Evolutionary conservation across 768 basidiomycete genomes (phyloP), one percentile per base, ranked within the genome.

Genomic region (Leccinum broughii): DNA sequence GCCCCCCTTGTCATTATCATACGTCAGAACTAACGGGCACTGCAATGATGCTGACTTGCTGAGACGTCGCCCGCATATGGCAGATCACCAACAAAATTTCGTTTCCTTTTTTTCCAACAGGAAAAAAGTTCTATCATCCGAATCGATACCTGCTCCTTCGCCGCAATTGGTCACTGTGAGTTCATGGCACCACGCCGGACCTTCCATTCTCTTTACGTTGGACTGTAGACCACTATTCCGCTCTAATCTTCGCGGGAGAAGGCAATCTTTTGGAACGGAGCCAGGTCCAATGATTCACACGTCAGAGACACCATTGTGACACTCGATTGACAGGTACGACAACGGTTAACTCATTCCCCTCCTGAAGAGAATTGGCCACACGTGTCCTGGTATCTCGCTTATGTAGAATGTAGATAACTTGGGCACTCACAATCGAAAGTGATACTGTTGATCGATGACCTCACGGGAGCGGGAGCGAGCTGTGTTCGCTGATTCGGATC

Each of bases 211-310:
- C 14, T 28, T 54, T 54, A 54, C 52, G 52, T 54, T 54, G 34
- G 0, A 37, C 51, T 28, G 22, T 54, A 32, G 20, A 58, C 54
- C 55, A 60, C 41, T 55, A 63, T 17, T 44, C 28, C 26, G 17
- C 22, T n/a, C 26, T 35, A 59, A 72, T 63, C 62, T 61, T 70
- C 68, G 68, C 69, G 69, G 69, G 70, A 70, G 70, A 70, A 72
- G 68, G 35, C 6, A 17, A 53, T 13, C 5, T 26, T 35, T 55
- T 57, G 14, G 35, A 39, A 28, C 14, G 57, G 54, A 34, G 24
- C 51, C 32, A 51, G 57, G 64, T 66, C 60, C 54, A 37, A 14
- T 37, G 37, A 55, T 71, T 70, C 65, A 64, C 61, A 71, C 62
- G 61, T 52, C 59, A 59, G 56, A 61, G 24, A 39, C 20, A 46